Evolutionary conservation across 768 basidiomycete genomes (phyloP).

Genomic region (Cystobasidium tubakii): DNA sequence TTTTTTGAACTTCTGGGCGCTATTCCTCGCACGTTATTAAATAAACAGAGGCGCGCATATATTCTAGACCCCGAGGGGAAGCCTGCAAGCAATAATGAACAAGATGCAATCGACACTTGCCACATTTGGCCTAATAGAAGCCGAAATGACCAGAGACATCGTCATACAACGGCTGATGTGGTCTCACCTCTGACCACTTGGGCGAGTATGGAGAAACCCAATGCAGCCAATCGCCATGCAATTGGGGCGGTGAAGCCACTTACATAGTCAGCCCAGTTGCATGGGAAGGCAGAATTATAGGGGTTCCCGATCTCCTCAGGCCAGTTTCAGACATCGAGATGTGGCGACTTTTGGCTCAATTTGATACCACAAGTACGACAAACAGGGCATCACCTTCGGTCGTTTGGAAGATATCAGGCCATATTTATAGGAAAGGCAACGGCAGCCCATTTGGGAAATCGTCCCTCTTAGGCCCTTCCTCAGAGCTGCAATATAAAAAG

Average conservation of each 20-base stretch:
- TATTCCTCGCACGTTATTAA: no score
- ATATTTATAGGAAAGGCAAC: slow-evolving; percentile 1
- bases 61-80: no score
- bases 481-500: not conserved
- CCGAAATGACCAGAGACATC: not conserved
- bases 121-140: not conserved
- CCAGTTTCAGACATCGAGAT: not conserved
- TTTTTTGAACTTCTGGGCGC: no score
- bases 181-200: not conserved
- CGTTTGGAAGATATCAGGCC: not conserved
- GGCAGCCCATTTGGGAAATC: not conserved
- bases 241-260: no score
- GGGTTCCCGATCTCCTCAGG: not conserved
- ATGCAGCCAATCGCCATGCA: no score
- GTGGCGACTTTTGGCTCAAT: not conserved
- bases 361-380: no score
- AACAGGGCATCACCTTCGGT: not conserved
- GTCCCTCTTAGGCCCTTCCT: not conserved
- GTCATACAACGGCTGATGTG: not conserved
- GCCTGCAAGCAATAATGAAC: not conserved
- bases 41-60: no score
- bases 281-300: no score
- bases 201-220: no score
- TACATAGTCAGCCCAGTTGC: no score
- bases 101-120: not conserved